These are phyloP conservation scores for Athelia sp. DNA, from an alignment of 1,284 basidiomycete species.

Conservation along the genomic window DNA sequence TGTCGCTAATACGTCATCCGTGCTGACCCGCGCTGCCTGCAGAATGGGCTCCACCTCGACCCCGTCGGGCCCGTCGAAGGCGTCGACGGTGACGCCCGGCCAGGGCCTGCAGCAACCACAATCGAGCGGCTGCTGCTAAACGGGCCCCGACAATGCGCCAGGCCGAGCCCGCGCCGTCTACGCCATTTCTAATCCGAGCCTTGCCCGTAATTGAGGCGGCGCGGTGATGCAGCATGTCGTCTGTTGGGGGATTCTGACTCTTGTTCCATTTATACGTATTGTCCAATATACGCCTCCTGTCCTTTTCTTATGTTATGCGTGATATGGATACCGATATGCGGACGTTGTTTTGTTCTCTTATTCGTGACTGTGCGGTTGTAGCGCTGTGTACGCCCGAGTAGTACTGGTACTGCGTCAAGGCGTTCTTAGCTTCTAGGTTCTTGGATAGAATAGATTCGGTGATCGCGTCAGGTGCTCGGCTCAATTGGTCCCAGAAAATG, in stretches of 20 bases:
- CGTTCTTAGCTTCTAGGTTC: too few relatives aligned
- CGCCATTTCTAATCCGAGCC: slow-evolving; percentile 6
- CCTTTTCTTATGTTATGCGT: too few relatives aligned
- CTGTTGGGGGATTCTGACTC: not conserved
- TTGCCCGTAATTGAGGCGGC: slow-evolving; percentile 3
- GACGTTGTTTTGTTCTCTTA: too few relatives aligned
- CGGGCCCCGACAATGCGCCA: slow-evolving; percentile 43
- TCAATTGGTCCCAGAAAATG: too few relatives aligned
- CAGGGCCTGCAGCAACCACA: slow-evolving; percentile 52
- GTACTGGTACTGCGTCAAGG: too few relatives aligned
- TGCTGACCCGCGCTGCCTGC: slow-evolving; percentile 9
- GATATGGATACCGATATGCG: too few relatives aligned
- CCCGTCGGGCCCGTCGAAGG: slow-evolving; percentile 66
- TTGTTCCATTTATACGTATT: not conserved
- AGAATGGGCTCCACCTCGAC: slow-evolving; percentile 79
- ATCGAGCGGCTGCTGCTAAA: slow-evolving; percentile 52
- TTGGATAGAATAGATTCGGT: too few relatives aligned
- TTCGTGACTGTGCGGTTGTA: too few relatives aligned
- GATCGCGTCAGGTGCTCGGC: too few relatives aligned
- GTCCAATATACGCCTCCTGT: not conserved
- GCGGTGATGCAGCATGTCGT: not conserved
- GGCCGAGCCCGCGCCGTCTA: slow-evolving; percentile 66
- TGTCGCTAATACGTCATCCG: not conserved
- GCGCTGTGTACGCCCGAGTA: too few relatives aligned
- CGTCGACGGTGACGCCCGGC: slow-evolving; percentile 45